Evolutionary conservation across 140 eudicot genomes (phyloP), one percentile per base, ranked within the genome.

Genomic region (Ambrosia hybrid): DNA sequence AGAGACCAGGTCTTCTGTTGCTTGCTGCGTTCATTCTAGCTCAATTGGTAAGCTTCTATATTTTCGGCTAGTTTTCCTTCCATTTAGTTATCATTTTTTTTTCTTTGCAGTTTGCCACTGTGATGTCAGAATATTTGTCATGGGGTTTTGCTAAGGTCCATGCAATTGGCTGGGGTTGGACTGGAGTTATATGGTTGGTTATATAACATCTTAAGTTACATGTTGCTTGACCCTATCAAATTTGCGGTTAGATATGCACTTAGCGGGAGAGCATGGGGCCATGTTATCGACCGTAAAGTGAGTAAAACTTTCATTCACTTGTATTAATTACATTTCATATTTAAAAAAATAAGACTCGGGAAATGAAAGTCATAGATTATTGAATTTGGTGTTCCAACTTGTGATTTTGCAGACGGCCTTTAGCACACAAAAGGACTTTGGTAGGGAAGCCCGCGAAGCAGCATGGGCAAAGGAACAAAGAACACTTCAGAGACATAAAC

Each of bases 401-500:
- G 34, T 30, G 34, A 30, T 30, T 6, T 34, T 66, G 16, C 80
- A 84, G 92, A 87, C 83, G 52, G 92, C 92, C 4, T 87, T 87
- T 79, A 63, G 85, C 36, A 81, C 81, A 7, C 86, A 84, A 81
- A 87, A 87, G 78, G 92, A 87, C 74, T 87, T 87, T 51, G 92
- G 92, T 48, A 79, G 77, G 78, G 92, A 84, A 79, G 87, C 84
- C 3, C 85, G 92, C 3, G 92, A 84, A 51, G 91, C 90, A 2
- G 90, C 88, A 36, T 89, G 96, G 96, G 96, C 96, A 59, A 78
- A 87, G 3, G 94, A 87, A 58, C 96, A 89, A 68, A 80, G 96
- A 9, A 89, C 96, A 56, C 85, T 84, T 58, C 61, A 79, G 85
- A 71, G 96, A 89, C 71, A 85, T 89, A 45, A 89, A 79, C 65